Percentiles rank a stretch among this genome's conserved stretches.
Evolutionary conservation across 129 eudicot species (phyloP).

Genomic region (Pulicaria dysenterica): DNA sequence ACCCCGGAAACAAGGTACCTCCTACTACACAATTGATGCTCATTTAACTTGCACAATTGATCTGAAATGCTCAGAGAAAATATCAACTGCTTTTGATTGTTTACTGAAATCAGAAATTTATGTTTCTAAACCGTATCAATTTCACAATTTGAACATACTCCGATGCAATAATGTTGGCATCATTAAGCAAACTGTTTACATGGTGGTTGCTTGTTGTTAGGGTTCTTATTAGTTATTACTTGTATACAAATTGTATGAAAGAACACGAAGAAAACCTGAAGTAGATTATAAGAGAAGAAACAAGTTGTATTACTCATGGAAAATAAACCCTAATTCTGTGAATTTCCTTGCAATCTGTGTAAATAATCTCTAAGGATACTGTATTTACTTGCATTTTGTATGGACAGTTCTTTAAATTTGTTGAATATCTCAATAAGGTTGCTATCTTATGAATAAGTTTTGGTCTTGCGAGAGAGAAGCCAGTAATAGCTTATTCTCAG

Average conservation of each 20-base stretch:
- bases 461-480: slow-evolving; percentile 31
- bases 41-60: not conserved
- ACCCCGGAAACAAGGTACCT: slow-evolving; percentile 57
- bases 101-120: not conserved
- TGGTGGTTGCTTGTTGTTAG: too few species aligned
- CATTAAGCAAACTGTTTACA: not conserved
- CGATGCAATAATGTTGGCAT: not conserved
- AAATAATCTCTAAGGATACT: too few species aligned
- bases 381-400: too few species aligned
- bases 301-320: too few species aligned
- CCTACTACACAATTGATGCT: not conserved
- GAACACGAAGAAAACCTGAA: too few species aligned
- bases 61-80: not conserved
- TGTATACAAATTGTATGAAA: too few species aligned
- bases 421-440: not conserved
- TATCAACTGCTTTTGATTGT: not conserved
- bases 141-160: not conserved
- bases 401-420: not conserved
- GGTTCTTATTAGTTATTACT: too few species aligned
- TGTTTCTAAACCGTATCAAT: not conserved
- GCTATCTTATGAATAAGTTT: not conserved
- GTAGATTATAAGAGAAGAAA: too few species aligned
- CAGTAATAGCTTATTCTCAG: slow-evolving; percentile 68
- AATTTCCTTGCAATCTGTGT: too few species aligned
- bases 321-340: too few species aligned